These are phyloP conservation scores for Penicillium goetzii DNA, from an alignment of 495 filamentous ascomycete species.

Conservation along the genomic window DNA sequence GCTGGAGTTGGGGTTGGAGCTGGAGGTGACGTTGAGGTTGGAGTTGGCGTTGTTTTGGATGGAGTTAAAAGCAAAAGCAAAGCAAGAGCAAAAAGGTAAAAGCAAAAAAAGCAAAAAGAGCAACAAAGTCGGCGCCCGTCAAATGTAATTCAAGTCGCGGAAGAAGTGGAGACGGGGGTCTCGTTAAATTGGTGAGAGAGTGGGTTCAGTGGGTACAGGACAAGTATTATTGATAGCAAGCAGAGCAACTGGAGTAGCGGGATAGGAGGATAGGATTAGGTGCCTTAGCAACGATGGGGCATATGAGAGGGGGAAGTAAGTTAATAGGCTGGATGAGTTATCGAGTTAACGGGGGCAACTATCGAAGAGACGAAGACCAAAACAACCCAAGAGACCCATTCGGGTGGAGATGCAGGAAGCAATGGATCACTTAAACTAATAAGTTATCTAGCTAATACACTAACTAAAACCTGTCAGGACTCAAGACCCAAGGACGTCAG, in stretches of 20 bases:
- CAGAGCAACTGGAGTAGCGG: background rate
- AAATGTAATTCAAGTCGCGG: constrained; percentile 1
- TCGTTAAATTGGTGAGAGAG: background rate
- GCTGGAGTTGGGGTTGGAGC: background rate
- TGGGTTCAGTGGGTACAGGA: background rate
- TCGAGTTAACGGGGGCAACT: background rate
- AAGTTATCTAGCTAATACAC: no score
- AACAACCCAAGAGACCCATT: background rate
- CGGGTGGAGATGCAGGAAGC: constrained; percentile 19
- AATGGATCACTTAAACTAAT: background rate
- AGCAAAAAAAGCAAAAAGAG: constrained; percentile 3
- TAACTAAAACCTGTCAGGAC: background rate
- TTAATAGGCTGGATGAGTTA: background rate
- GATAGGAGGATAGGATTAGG: background rate
- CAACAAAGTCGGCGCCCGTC: constrained; percentile 8
- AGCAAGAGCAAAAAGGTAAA: constrained; percentile 2
- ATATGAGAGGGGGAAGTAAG: no score
- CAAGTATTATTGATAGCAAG: background rate
- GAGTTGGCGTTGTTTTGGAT: background rate
- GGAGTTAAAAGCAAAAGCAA: constrained; percentile 10
- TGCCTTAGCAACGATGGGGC: no score
- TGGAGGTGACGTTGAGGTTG: background rate
- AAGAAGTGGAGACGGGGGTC: background rate
- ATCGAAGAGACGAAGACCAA: background rate
- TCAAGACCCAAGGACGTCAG: constrained; percentile 1